Base-by-base conservation (phyloP, 768 basidiomycete species). In the Lactarius trivialis region DNA sequence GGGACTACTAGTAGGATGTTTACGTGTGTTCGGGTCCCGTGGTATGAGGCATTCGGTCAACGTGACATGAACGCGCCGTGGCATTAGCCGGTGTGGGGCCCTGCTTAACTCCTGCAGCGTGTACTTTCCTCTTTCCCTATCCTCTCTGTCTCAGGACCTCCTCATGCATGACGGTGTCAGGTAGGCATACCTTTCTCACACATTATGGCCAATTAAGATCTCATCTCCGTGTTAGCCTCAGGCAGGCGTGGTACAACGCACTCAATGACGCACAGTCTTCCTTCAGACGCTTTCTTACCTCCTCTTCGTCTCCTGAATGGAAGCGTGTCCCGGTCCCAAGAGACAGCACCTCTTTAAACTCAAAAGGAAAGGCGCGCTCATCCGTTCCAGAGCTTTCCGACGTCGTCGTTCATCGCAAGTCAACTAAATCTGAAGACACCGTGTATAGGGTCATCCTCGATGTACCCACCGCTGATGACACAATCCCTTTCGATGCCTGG, bases 381-480 rank as follows among this genome's bases (percentile, higher is more conserved):
- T 72, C 76, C 0, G 71, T 78, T 9, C 85, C 89, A 45, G 85
- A 89, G 60, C 75, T 87, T 21, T 73, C 79, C 12, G 88, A 93
- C 72, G 89, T 95, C 45, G 75, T 84, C 34, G 82, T 97, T 6
- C 91, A 95, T 73, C 84, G 91, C 58, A 84, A 84, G 70, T 73
- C 80, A 4, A 80, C 73, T 61, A 89, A 87, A 72, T 73, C 78
- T 1, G 89, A 92, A 21, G 90, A 93, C 64, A 82, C 81, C 65
- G 83, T 94, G 21, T 92, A 89, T 71, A 79, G 93, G 65, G 85
- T 93, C 19, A 81, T 91, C 9, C 79, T 95, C 53, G 94, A 98
- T 69, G 80, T 95, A 9, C 81, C 86, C 7, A 74, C 78, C 8
- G 77, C 75, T n/a, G 85, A 86, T 39, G 77, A 78, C 39, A 70